phyloP scores from a whole-genome alignment of 2,329 filamentous ascomycete species.

The Ophiostoma triangulosporum region DNA sequence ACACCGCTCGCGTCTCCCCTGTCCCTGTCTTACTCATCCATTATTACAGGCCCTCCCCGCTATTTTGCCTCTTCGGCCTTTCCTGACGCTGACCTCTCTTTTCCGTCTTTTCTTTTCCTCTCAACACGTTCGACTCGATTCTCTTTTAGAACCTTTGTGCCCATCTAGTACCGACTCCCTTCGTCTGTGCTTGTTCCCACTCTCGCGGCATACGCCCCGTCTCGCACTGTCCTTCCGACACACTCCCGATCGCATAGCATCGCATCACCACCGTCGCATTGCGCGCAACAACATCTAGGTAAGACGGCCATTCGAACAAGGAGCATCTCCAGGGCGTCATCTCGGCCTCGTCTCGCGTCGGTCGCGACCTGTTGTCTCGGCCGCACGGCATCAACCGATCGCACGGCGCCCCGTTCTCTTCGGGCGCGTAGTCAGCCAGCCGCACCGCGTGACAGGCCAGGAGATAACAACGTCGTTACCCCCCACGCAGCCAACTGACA shows the following conservation, averaged over 20 bases:
- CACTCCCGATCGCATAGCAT: not conserved
- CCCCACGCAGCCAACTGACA: not conserved
- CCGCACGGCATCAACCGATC: too few relatives aligned
- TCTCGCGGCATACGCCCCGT: not conserved
- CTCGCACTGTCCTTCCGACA: not conserved
- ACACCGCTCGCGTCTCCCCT: not conserved
- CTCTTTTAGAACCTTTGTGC: not conserved
- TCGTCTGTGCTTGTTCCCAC: not conserved
- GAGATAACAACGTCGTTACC: too few relatives aligned
- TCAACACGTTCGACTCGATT: not conserved
- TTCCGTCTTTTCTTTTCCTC: not conserved
- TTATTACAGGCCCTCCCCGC: not conserved
- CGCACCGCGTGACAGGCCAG: too few relatives aligned
- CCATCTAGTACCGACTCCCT: not conserved
- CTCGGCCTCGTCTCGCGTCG: too few relatives aligned
- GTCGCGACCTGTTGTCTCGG: too few relatives aligned
- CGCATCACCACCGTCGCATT: not conserved
- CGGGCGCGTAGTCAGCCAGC: too few relatives aligned
- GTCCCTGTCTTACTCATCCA: not conserved
- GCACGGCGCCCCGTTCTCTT: too few relatives aligned
- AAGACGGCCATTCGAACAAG: too few relatives aligned
- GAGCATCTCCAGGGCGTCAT: too few relatives aligned
- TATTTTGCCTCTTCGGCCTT: slow-evolving; percentile 1
- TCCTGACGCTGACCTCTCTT: not conserved
- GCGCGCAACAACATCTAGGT: not conserved